Base-by-base conservation (phyloP, 345 rosid genomes). In the Pistacia vera region DNA sequence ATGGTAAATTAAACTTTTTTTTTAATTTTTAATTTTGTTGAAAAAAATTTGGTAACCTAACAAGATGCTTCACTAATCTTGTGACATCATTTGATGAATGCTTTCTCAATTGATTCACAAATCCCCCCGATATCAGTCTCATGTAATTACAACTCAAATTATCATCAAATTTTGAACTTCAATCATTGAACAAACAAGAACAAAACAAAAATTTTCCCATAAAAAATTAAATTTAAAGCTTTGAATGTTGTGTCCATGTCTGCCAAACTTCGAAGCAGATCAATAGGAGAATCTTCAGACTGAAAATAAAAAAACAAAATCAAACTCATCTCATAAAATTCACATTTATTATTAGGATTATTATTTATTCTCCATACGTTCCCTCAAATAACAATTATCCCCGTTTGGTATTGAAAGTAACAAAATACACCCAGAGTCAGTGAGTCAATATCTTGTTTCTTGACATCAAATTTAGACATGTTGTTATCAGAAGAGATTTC, bases 171-270 rank as follows among this genome's bases (percentile, higher is more conserved):
- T 46, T 38, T 38, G 67, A 77, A 48, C 8, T 12, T 33, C 20
- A 68, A 38, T 55, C 38, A 77, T 2, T 38, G 63, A 57, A 55
- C 4, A 38, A 3, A 38, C 6, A 38, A 38, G 6, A 38, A 5
- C 35, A n/a, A 8, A 2, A 70, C 33, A 69, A 11, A 25, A 58
- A 8, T 18, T 41, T 33, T 57, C 68, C 58, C 60, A 68, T 4
- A 56, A 65, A 38, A 13, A 25, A 14, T 70, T 22, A 22, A 22
- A 22, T 22, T 79, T 62, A 96, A 97, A 72, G 98, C 97, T 81
- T 90, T 87, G 77, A 92, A 96, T 63, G 97, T 96, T 20, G 93
- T 91, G 77, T 96, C 97, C 98, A 92, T 96, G 65, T 94, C 97
- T 0, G 95, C 95, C 72, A 96, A 88, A 83, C 86, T 89, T 85